Evolutionary conservation across 805 yeast genomes (phyloP).

Genomic region (Kodamaea jinghongensis): DNA sequence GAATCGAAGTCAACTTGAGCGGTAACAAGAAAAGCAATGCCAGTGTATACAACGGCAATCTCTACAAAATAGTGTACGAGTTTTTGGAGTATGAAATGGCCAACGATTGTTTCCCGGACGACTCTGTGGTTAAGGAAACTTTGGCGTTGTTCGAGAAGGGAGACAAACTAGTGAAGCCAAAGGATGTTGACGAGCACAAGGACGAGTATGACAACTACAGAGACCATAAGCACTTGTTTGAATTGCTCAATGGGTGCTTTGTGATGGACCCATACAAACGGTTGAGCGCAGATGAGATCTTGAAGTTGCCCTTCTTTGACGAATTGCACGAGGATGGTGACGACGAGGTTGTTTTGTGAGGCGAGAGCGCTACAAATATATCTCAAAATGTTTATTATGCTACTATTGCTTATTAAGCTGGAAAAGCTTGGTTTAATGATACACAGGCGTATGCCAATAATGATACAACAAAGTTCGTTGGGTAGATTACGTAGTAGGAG

Average conservation of each 20-base stretch:
- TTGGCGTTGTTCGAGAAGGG: conserved; percentile 43
- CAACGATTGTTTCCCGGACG: conserved; percentile 62
- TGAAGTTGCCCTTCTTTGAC: conserved; percentile 58
- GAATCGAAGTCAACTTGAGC: conserved; percentile 54
- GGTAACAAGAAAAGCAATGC: conserved; percentile 16
- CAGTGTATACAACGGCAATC: conserved; percentile 23
- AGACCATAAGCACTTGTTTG: conserved; percentile 48
- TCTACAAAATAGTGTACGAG: conserved; percentile 27
- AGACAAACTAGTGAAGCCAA: conserved; percentile 27
- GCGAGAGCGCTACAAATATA: too few relatives aligned
- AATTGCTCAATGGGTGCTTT: conserved; percentile 55
- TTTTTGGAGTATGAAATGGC: conserved; percentile 43
- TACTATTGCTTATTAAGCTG: too few relatives aligned
- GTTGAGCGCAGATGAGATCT: conserved; percentile 54
- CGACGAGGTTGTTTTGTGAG: conserved; percentile 30
- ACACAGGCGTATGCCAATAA: too few relatives aligned
- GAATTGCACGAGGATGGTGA: conserved; percentile 33
- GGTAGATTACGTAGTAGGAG: too few relatives aligned
- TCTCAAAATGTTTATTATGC: too few relatives aligned
- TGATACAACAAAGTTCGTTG: too few relatives aligned
- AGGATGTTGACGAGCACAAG: conserved; percentile 8
- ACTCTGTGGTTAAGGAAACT: conserved; percentile 70
- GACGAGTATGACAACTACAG: conserved; percentile 27
- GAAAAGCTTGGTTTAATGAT: too few relatives aligned
- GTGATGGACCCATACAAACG: conserved; percentile 57